These are phyloP conservation scores for Talaromyces ruber DNA, from an alignment of 495 filamentous ascomycete genomes.

Conservation along the genomic window DNA sequence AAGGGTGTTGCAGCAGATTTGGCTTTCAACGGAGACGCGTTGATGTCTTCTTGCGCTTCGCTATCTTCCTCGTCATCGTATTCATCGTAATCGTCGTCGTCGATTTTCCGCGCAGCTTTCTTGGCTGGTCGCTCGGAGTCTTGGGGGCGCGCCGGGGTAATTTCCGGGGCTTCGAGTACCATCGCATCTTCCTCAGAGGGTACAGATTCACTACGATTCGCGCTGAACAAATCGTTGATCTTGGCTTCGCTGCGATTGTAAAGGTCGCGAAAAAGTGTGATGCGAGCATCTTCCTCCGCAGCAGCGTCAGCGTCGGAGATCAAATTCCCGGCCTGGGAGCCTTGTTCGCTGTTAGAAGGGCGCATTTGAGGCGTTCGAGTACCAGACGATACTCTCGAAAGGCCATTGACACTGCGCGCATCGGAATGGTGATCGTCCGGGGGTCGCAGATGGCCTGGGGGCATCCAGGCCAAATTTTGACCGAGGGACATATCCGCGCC, in stretches of 20 bases:
- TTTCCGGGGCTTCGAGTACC: slow-evolving; percentile 5
- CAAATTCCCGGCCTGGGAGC: slow-evolving; percentile 34
- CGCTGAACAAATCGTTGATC: slow-evolving; percentile 51
- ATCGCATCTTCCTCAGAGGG: slow-evolving; percentile 18
- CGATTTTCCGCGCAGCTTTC: slow-evolving; percentile 62
- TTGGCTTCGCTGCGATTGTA: slow-evolving; percentile 52
- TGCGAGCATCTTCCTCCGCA: slow-evolving; percentile 56
- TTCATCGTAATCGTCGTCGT: slow-evolving; percentile 75
- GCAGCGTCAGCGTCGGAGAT: slow-evolving; percentile 42
- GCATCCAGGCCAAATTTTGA: slow-evolving; percentile 36
- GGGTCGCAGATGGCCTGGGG: slow-evolving; percentile 38
- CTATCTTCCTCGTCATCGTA: slow-evolving; percentile 82
- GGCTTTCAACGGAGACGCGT: slow-evolving; percentile 48
- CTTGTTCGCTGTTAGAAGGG: slow-evolving; percentile 39
- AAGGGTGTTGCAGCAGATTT: slow-evolving; percentile 40
- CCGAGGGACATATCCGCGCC: slow-evolving; percentile 46
- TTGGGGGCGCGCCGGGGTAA: slow-evolving; percentile 14
- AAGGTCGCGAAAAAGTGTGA: slow-evolving; percentile 51
- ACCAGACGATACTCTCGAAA: slow-evolving; percentile 33
- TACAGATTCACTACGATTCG: slow-evolving; percentile 27
- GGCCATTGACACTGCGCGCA: slow-evolving; percentile 39
- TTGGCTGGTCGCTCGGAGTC: slow-evolving; percentile 34
- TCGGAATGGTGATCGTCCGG: slow-evolving; percentile 35
- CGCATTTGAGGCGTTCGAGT: slow-evolving; percentile 41
- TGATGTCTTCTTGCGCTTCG: slow-evolving; percentile 55